Conservation (phyloP, 2,329 filamentous ascomycete species). For the Dothistroma septosporum region DNA sequence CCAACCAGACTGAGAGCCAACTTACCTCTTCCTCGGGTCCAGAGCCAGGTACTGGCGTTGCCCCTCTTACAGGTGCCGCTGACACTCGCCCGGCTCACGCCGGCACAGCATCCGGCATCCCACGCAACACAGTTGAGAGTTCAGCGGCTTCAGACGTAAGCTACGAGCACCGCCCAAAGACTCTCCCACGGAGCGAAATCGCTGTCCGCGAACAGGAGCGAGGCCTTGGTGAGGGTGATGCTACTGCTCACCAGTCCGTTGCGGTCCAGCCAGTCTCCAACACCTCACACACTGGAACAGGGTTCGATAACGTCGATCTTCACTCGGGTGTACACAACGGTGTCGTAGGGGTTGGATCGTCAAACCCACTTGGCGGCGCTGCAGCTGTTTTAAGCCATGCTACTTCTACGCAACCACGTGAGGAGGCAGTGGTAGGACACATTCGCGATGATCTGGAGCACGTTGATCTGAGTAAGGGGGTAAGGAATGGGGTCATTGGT, state of each 20-base stretch:
- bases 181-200: conserved; percentile 6
- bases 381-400: not conserved
- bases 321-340: conserved; percentile 1
- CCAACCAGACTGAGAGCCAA: not conserved
- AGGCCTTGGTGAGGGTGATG: not conserved
- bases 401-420: not conserved
- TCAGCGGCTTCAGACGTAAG: not conserved
- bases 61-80: not conserved
- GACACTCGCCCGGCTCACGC: not conserved
- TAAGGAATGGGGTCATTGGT: conserved; percentile 2
- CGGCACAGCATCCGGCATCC: not conserved
- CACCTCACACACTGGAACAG: not conserved
- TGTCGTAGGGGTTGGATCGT: not conserved
- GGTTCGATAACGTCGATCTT: conserved; percentile 1
- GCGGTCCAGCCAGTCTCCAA: not conserved
- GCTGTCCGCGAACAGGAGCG: conserved; percentile 3
- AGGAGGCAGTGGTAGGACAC: not conserved
- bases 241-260: not conserved
- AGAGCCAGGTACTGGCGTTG: not conserved
- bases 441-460: not conserved
- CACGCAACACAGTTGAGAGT: conserved; percentile 2
- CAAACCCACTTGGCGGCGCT: not conserved
- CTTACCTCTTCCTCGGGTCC: not conserved
- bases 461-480: not conserved
- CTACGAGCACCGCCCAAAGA: conserved; percentile 12